These are phyloP conservation scores for Leptomonas pyrrhocoris DNA, from an alignment of 208 protist species.

Conservation along the genomic window DNA sequence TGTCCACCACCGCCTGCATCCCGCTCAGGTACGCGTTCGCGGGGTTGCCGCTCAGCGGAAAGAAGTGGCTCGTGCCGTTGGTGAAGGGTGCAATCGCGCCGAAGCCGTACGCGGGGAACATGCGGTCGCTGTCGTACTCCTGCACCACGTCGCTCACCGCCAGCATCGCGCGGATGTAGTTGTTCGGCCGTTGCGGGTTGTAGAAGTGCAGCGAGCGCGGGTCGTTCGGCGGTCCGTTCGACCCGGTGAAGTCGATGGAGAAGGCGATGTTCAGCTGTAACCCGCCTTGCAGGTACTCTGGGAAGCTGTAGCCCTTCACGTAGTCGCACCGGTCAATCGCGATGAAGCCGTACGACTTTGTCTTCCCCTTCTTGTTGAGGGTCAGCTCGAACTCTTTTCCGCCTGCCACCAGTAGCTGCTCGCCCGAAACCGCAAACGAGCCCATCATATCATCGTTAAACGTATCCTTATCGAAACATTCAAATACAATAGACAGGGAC, in stretches of 20 bases:
- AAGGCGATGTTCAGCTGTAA: conserved; percentile 68
- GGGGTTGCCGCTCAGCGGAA: conserved; percentile 46
- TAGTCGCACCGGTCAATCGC: conserved; percentile 23
- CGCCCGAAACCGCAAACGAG: conserved; percentile 24
- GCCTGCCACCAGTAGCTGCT: conserved; percentile 15
- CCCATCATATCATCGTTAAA: conserved; percentile 28
- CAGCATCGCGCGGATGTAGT: conserved; percentile 51
- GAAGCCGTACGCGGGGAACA: conserved; percentile 53
- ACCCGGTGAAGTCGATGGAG: conserved; percentile 80
- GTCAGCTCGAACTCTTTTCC: conserved; percentile 29
- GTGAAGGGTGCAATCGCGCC: conserved; percentile 46
- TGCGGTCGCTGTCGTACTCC: conserved; percentile 58
- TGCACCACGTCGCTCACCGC: conserved; percentile 47
- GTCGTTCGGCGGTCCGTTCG: conserved; percentile 52
- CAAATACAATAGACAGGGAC: conserved; percentile 23
- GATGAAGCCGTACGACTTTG: conserved; percentile 38
- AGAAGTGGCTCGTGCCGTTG: conserved; percentile 53
- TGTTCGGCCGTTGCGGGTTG: conserved; percentile 31
- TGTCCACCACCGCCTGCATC: conserved; percentile 57
- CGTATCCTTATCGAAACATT: conserved; percentile 35
- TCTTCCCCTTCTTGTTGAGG: conserved; percentile 34
- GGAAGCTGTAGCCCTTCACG: conserved; percentile 35
- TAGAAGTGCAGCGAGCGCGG: conserved; percentile 70
- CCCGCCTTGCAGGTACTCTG: conserved; percentile 62
- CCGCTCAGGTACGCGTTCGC: conserved; percentile 52